Base-by-base conservation (phyloP, 2,329 filamentous ascomycete genomes). In the Lizonia empirigonia region DNA sequence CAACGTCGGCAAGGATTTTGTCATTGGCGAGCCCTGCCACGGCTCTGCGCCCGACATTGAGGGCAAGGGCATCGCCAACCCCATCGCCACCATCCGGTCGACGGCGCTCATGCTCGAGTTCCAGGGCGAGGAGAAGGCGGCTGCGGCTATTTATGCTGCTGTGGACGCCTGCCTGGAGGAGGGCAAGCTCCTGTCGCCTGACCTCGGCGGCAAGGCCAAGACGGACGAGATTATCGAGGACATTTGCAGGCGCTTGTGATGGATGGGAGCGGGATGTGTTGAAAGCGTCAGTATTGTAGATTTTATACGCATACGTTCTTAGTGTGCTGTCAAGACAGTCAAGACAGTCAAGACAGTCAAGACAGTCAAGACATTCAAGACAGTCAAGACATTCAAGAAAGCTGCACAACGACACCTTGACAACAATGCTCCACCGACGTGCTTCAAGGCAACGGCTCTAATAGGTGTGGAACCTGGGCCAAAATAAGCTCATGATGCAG, bases 11-110 rank as follows among this genome's bases (percentile, higher is more conserved):
- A 90, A 96, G 74, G 84, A 84, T 34, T 97, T 97, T 71, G 94
- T 91, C 62, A 97, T 99, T 67, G 94, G 94, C 60, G 94, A 99
- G 84, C 94, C 94, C 45, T 97, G 94, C 80, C 94, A 99, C 76
- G 94, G 94, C 38, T 92, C 88, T 67, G 94, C 94, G 23, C 94
- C 94, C 5, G 94, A 99, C 71, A 99, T 99, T 60, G 87, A 91
- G 84, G 94, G 94, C 62, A 81, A 88, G 81, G 86, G 87, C 60
- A 93, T 99, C 70, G 91, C 94, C 62, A 99, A 99, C 78, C 94
- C 94, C 19, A 95, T 99, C 69, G 94, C 94, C 27, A 97, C 94
- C 8, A 83, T 99, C 59, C 82, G 94, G 70, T 94, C 89, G 75
- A 88, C 91, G 13, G 94, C 89, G 26, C 81, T 97, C 56, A 97